Percentiles rank a stretch among this genome's conserved stretches.
Conservation (phyloP, 192 early-diverging fungal species). For the Linnemannia elongata region DNA sequence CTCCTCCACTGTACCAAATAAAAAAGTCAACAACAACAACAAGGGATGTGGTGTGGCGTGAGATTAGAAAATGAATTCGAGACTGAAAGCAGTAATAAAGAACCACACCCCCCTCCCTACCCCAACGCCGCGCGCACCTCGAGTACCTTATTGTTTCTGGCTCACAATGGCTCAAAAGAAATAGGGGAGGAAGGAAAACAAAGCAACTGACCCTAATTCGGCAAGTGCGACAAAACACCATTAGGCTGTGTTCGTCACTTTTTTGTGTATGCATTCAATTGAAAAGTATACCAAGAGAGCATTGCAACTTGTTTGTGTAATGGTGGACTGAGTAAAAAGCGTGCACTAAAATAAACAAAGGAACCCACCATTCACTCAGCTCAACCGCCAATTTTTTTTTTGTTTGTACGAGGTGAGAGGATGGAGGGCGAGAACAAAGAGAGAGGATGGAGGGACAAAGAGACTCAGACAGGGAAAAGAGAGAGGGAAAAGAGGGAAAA, state of each 20-base stretch:
- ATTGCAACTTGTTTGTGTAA: not conserved
- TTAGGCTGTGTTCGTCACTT: conserved; percentile 12
- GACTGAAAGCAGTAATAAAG: conserved; percentile 4
- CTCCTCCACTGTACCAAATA: no score
- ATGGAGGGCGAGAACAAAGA: not conserved
- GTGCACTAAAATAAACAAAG: not conserved
- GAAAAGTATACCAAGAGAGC: not conserved
- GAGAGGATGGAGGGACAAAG: not conserved
- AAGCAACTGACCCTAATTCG: not conserved
- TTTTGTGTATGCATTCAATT: not conserved
- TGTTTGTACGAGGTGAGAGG: not conserved
- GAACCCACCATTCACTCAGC: not conserved
- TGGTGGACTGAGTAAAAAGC: not conserved
- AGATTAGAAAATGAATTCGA: not conserved
- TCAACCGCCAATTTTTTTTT: not conserved
- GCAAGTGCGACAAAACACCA: not conserved
- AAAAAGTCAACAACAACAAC: no score
- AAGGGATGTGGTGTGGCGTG: not conserved
- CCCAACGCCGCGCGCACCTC: not conserved
- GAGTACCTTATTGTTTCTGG: not conserved
- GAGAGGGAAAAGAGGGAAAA: no score
- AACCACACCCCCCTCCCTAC: not conserved
- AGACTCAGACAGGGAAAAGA: no score
- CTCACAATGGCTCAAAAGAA: not conserved
- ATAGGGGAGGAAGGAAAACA: not conserved